Evolutionary conservation across 148 eudicot species (phyloP).

Genomic region (Cornus suecica): DNA sequence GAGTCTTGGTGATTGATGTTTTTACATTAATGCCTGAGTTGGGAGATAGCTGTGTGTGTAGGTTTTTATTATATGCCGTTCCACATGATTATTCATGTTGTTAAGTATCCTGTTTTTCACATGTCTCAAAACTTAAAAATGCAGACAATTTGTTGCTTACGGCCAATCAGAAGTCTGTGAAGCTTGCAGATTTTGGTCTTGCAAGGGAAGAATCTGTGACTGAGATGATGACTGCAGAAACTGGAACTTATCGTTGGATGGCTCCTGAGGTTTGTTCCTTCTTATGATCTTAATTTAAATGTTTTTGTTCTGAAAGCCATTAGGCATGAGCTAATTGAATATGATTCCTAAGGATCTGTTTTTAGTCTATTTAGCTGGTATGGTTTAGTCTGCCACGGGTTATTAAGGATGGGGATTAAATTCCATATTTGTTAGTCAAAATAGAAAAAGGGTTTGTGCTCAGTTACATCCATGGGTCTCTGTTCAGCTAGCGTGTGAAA

Average conservation of each 20-base stretch:
- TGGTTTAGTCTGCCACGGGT: not conserved
- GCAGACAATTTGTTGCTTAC: slow-evolving; percentile 97
- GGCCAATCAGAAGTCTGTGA: slow-evolving; percentile 76
- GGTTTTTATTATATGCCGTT: not conserved
- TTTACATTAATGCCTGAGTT: not conserved
- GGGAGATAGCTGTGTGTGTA: not conserved
- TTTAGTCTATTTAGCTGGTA: not conserved
- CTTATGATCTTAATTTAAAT: not conserved
- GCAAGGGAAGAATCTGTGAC: slow-evolving; percentile 97
- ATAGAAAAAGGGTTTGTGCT: not conserved
- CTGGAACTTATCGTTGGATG: slow-evolving; percentile 99
- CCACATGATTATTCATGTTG: not conserved
- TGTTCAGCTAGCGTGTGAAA: not conserved
- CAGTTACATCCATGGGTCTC: not conserved
- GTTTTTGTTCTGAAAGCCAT: not conserved
- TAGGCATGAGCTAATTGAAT: not conserved
- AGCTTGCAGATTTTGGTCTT: slow-evolving; percentile 98
- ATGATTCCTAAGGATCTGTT: slow-evolving; percentile 8
- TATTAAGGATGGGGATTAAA: not conserved
- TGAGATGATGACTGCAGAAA: slow-evolving; percentile 99
- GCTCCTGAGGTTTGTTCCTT: slow-evolving; percentile 86
- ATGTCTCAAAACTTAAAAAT: slow-evolving; percentile 18
- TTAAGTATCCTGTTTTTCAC: not conserved
- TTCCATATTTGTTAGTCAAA: not conserved
- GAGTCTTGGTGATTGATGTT: not conserved